Conservation (phyloP, 1,139 yeast species). For the Sugiyamaella pinicola region DNA sequence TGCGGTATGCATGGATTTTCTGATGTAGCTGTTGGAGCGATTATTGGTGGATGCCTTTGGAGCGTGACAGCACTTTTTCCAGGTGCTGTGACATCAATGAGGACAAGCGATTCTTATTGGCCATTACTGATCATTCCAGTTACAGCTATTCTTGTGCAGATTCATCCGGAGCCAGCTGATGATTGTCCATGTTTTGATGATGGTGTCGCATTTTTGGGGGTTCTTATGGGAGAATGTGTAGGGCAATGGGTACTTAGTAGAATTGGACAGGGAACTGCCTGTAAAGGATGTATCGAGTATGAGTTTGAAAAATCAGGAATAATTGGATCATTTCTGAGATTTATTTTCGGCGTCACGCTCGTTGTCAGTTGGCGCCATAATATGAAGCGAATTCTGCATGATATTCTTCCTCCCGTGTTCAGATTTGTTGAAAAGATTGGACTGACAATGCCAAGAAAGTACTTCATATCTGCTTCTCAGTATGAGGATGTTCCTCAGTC, state of each 20-base stretch:
- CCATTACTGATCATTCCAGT: constrained; percentile 31
- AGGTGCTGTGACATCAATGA: constrained; percentile 28
- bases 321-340: constrained; percentile 48
- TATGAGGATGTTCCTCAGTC: constrained; percentile 42
- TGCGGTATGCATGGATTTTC: constrained; percentile 98
- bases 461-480: constrained; percentile 44
- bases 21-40: constrained; percentile 68
- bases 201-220: constrained; percentile 91
- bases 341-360: constrained; percentile 57
- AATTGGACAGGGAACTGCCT: not conserved
- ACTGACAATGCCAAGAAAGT: constrained; percentile 45
- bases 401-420: constrained; percentile 46
- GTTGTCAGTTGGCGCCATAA: constrained; percentile 70
- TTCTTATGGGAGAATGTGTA: constrained; percentile 71
- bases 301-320: constrained; percentile 48
- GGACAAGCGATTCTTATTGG: constrained; percentile 20
- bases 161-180: constrained; percentile 86
- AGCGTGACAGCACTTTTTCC: constrained; percentile 31
- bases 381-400: constrained; percentile 63
- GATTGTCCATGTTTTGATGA: constrained; percentile 97
- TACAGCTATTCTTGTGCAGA: constrained; percentile 48
- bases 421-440: constrained; percentile 42
- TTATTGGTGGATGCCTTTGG: constrained; percentile 56
- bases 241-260: constrained; percentile 49
- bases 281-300: constrained; percentile 46